Evolutionary conservation across 108 stramenopile genomes (phyloP).

Genomic region (Nitzschia palea): DNA sequence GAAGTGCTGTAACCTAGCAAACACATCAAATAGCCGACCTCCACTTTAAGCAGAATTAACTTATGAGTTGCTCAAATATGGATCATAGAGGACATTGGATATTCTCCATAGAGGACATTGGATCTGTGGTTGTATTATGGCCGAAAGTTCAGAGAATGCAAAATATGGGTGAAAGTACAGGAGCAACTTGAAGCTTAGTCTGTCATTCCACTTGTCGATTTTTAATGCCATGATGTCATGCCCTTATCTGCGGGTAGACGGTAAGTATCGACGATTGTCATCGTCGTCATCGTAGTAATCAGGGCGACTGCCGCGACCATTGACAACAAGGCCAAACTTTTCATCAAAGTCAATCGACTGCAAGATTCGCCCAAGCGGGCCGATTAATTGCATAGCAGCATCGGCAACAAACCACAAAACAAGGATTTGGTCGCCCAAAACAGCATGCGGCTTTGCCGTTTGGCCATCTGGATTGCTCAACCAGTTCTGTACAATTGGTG

Average conservation of each 20-base stretch:
- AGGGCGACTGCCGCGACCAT: background rate
- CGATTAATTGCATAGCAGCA: background rate
- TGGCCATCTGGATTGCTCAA: background rate
- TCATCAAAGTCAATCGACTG: background rate
- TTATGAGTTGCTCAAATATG: too few relatives aligned
- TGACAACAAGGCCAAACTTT: background rate
- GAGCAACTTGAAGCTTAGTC: too few relatives aligned
- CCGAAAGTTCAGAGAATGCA: too few relatives aligned
- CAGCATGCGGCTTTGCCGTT: background rate
- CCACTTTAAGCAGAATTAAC: too few relatives aligned
- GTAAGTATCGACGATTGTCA: background rate
- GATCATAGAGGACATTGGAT: too few relatives aligned
- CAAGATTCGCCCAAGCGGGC: background rate
- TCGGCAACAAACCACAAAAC: conserved; percentile 6
- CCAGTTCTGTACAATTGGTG: background rate
- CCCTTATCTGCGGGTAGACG: background rate
- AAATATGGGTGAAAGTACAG: too few relatives aligned
- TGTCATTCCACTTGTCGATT: too few relatives aligned
- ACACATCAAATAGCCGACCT: too few relatives aligned
- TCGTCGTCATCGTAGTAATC: background rate
- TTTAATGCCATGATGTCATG: too few relatives aligned
- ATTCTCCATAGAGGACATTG: too few relatives aligned
- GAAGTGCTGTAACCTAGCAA: too few relatives aligned
- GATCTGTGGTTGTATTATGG: too few relatives aligned
- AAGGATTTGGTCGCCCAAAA: background rate